A percentile compares a stretch with the other conserved stretches of the same genome.
Conservation (phyloP, 1,284 basidiomycete species). For the Moesziomyces antarcticus region DNA sequence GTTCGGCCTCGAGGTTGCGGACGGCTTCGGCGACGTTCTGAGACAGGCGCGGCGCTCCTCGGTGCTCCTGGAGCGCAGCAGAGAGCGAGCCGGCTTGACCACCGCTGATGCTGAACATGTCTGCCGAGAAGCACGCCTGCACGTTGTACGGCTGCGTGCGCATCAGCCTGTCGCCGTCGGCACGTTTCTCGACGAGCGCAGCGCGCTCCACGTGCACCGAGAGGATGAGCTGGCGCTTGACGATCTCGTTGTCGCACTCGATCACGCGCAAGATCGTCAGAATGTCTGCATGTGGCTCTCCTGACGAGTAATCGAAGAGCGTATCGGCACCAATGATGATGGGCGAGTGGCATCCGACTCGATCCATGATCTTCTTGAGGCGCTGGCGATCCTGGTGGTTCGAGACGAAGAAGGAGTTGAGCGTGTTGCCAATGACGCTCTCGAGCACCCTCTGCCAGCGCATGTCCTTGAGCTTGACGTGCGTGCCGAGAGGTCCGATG, state of each 20-base stretch:
- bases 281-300: conserved; percentile 74
- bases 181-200: conserved; percentile 72
- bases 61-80: conserved; percentile 65
- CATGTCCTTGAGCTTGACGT: conserved; percentile 82
- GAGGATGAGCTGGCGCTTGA: conserved; percentile 85
- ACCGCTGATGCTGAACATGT: conserved; percentile 59
- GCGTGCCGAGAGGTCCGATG: conserved; percentile 80
- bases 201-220: conserved; percentile 77
- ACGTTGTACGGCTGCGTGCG: conserved; percentile 63
- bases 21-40: conserved; percentile 58
- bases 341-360: conserved; percentile 28
- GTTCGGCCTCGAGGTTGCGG: conserved; percentile 37
- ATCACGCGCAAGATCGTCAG: conserved; percentile 86
- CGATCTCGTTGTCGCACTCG: conserved; percentile 80
- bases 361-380: conserved; percentile 68
- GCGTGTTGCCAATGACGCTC: conserved; percentile 73
- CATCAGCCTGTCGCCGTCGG: conserved; percentile 62
- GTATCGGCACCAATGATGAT: conserved; percentile 70
- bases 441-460: conserved; percentile 79
- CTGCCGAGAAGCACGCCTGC: conserved; percentile 57
- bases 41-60: conserved; percentile 65
- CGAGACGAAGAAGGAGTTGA: conserved; percentile 83
- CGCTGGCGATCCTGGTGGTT: conserved; percentile 76
- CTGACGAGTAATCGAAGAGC: conserved; percentile 64
- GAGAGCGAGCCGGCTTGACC: conserved; percentile 45